Evolutionary conservation across 441 rosid genomes (phyloP).

Genomic region (Viola pubescens): DNA sequence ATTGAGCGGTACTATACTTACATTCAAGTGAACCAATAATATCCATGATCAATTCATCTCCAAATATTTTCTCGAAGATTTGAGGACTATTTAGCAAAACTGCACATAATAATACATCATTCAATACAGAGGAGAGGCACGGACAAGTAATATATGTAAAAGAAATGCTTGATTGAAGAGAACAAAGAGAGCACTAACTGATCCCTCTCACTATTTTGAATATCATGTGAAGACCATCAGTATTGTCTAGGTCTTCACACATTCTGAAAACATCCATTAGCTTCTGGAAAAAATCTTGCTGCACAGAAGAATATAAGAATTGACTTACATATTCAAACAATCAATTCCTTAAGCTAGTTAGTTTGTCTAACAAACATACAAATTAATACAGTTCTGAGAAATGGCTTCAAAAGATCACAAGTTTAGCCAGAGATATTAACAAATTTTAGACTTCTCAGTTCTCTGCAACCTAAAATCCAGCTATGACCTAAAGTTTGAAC

Average conservation of each 20-base stretch:
- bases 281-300: slow-evolving; percentile 86
- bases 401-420: background rate
- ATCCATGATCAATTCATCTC: slow-evolving; percentile 92
- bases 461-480: background rate
- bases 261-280: slow-evolving; percentile 76
- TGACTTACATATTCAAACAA: slow-evolving; percentile 9
- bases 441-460: background rate
- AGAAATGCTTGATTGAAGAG: background rate
- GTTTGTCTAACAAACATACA: slow-evolving; percentile 2
- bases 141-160: slow-evolving; percentile 6
- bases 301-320: slow-evolving; percentile 24
- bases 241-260: slow-evolving; percentile 83
- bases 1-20: slow-evolving; percentile 36
- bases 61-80: slow-evolving; percentile 83
- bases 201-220: slow-evolving; percentile 90
- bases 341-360: background rate
- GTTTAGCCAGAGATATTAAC: background rate
- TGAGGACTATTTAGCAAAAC: slow-evolving; percentile 91
- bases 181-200: slow-evolving; percentile 42
- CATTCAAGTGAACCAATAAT: slow-evolving; percentile 95
- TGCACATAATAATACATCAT: slow-evolving; percentile 31
- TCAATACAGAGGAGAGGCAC: slow-evolving; percentile 16
- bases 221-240: slow-evolving; percentile 91
- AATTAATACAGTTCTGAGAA: background rate
- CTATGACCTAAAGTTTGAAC: too few relatives aligned